These are phyloP conservation scores for Earliella scabrosa DNA, from an alignment of 1,284 basidiomycete species.

Conservation along the genomic window DNA sequence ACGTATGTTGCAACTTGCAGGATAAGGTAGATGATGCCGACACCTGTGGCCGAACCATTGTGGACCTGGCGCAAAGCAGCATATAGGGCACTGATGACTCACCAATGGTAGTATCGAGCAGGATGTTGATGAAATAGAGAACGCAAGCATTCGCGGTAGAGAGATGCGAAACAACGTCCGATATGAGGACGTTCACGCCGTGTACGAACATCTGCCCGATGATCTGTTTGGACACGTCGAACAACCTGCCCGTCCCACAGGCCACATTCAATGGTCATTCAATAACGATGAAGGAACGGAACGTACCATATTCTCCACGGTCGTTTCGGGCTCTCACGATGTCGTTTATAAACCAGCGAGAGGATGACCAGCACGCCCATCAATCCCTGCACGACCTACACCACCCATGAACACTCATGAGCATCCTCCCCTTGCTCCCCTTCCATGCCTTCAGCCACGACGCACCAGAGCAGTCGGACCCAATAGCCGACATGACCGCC, in stretches of 20 bases:
- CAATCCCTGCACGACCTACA: conserved; percentile 76
- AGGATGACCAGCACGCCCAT: conserved; percentile 90
- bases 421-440: background rate
- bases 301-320: conserved; percentile 92
- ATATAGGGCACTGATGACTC: too few species aligned
- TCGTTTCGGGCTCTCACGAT: conserved; percentile 83
- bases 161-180: conserved; percentile 68
- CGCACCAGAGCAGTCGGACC: conserved; percentile 71
- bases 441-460: background rate
- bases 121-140: conserved; percentile 92
- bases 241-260: conserved; percentile 56
- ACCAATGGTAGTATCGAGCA: conserved; percentile 95
- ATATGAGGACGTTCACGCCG: conserved; percentile 83
- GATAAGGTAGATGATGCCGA: conserved; percentile 82
- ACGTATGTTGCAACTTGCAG: conserved; percentile 75
- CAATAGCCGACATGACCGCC: conserved; percentile 63
- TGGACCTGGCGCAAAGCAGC: too few species aligned
- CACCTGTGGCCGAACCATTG: conserved; percentile 61
- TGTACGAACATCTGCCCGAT: conserved; percentile 93
- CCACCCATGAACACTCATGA: background rate
- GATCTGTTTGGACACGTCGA: conserved; percentile 92
- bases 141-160: conserved; percentile 85
- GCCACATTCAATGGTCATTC: background rate
- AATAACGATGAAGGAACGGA: background rate
- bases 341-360: conserved; percentile 88